A percentile compares a stretch with the other conserved stretches of the same genome.
These are phyloP conservation scores for Kwoniella bestiolae DNA, from an alignment of 768 basidiomycete genomes.

Conservation along the genomic window DNA sequence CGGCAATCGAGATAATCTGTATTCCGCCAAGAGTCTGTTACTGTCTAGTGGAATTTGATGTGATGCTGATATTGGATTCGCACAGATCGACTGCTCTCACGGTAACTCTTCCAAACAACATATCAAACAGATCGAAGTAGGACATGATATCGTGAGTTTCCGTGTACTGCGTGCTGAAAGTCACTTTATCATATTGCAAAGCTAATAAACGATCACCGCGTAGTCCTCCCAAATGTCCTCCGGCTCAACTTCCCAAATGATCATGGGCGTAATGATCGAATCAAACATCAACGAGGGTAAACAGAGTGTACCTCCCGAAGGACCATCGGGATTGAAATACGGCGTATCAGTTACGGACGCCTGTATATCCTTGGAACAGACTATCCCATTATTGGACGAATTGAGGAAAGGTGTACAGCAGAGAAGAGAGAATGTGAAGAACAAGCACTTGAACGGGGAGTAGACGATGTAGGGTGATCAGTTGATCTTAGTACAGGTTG, in stretches of 20 bases:
- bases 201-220: too few relatives aligned
- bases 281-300: constrained; percentile 87
- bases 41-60: background rate
- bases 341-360: constrained; percentile 56
- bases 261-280: constrained; percentile 98
- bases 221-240: constrained; percentile 67
- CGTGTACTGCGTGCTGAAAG: too few relatives aligned
- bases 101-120: constrained; percentile 97
- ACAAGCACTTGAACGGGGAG: constrained; percentile 36
- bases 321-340: constrained; percentile 63
- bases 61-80: background rate
- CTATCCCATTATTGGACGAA: constrained; percentile 77
- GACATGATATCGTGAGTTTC: constrained; percentile 29
- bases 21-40: too few relatives aligned
- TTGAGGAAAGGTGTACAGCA: constrained; percentile 85
- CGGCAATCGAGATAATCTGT: too few relatives aligned
- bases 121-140: constrained; percentile 77
- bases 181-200: too few relatives aligned
- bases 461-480: constrained; percentile 8
- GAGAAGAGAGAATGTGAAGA: constrained; percentile 60
- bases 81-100: constrained; percentile 63
- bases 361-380: constrained; percentile 56
- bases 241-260: constrained; percentile 60
- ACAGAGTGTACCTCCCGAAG: constrained; percentile 78
- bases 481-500: too few relatives aligned